Conservation (phyloP, 352 stramenopile species). For the Lagenidium giganteum region DNA sequence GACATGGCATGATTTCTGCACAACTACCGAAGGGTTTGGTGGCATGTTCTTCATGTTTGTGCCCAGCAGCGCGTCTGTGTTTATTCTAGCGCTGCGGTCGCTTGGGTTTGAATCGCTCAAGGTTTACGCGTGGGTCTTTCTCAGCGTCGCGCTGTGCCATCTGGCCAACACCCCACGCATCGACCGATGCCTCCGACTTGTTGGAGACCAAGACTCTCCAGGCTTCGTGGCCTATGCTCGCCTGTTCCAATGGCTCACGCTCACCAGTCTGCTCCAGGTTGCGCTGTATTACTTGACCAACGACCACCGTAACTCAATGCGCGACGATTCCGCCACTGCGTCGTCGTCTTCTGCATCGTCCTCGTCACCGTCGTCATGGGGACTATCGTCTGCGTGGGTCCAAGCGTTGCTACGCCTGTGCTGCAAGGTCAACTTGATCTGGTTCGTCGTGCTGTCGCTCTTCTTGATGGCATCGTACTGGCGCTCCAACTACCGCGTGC, state of each 20-base stretch:
- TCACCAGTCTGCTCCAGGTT: conserved; percentile 38
- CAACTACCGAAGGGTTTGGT: conserved; percentile 24
- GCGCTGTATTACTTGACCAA: too few relatives aligned
- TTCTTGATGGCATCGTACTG: conserved; percentile 30
- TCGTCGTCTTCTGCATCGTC: conserved; percentile 8
- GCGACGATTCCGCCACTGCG: conserved; percentile 10
- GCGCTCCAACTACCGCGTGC: conserved; percentile 28
- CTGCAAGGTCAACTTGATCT: conserved; percentile 27
- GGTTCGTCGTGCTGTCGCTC: conserved; percentile 17
- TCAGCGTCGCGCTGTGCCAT: conserved; percentile 33
- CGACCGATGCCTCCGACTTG: conserved; percentile 20
- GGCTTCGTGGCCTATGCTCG: conserved; percentile 36
- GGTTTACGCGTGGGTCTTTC: conserved; percentile 32
- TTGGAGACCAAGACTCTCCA: conserved; percentile 24
- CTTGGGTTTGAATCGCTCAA: conserved; percentile 27
- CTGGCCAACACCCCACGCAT: conserved; percentile 39
- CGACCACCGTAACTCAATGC: conserved; percentile 29
- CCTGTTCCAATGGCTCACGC: conserved; percentile 30
- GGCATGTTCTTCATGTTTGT: conserved; percentile 40
- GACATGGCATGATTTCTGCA: conserved; percentile 29
- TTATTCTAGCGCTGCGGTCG: conserved; percentile 22
- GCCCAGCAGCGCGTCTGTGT: conserved; percentile 24
- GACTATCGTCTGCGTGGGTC: not conserved
- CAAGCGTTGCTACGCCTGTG: too few relatives aligned
- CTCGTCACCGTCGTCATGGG: too few relatives aligned